Base-by-base conservation (phyloP, 441 rosid species). In the Corymbia citriodora region DNA sequence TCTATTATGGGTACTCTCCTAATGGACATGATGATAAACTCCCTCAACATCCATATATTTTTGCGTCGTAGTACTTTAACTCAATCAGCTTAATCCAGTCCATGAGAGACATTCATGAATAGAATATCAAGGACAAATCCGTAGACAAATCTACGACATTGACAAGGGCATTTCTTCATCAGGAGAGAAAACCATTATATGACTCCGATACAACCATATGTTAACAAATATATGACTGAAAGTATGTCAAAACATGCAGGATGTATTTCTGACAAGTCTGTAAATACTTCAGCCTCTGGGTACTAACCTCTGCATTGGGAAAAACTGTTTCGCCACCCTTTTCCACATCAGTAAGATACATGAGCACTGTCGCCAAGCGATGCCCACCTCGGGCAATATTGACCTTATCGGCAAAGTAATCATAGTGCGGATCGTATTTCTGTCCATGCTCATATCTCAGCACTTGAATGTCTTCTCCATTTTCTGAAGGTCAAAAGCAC, bases 261-360 rank as follows among this genome's bases (percentile, higher is more conserved):
- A 79, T 79, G 85, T 79, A 12, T 23, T 23, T 79, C 53, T 23
- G 85, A 79, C 10, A 45, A 45, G 85, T 79, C 31, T 45, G 52
- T 45, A 31, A 45, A 68, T 52, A 87, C 29, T 25, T 16, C 57
- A 21, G 45, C 83, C 29, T 85, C 6, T 45, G n/a, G 53, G 83
- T 88, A 93, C 96, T 90, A 90, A 98, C 99, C 99, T 95, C 96
- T 5, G 99, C 99, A 63, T 89, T 91, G 45, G 99, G 99, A 92
- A 96, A 98, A 70, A 97, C 99, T 82, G 98, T 98, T 95, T 98
- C 99, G 63, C 99, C 99, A 23, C 99, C 99, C 94, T 96, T 96
- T 87, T 90, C 94, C 89, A 98, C 99, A 93, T 96, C 94, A 88
- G 96, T 92, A 33, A 98, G 97, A 95, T 98, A 98, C 99, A 98